Base-by-base conservation (phyloP, 805 yeast species). In the Sugiyamaella boreocaroliniensis region DNA sequence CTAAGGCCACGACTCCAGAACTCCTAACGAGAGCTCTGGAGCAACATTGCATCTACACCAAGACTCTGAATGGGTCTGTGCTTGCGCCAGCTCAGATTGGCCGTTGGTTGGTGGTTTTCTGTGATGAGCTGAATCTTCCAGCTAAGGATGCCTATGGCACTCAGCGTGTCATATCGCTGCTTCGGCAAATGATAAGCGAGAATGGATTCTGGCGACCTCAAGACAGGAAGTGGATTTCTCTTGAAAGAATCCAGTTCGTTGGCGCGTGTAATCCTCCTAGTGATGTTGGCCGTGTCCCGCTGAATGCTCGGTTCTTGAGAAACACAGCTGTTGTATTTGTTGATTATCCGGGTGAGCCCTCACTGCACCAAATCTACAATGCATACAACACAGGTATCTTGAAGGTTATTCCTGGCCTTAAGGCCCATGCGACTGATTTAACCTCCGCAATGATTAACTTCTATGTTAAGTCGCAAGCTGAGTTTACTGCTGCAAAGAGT, bases 211-310 rank as follows among this genome's bases (percentile, higher is more conserved):
- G 96, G 93, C 74, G 80, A 48, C 67, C 75, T 0, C 61, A 68
- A 10, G 80, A 79, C 29, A 72, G 75, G 46, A 74, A 74, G 22
- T 92, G 97, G 96, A 80, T 90, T 1, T 57, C 71, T 0, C 55
- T 89, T 8, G 71, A 75, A 15, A 76, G 82, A 45, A 73, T 92
- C 26, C 95, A 86, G 62, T 76, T 92, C 69, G 93, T 89, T n/a
- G 97, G 95, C 8, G 97, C 98, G 0, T 92, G 98, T 66, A 92
- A 92, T 62, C 93, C 97, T 0, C 83, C 96, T 0, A 75, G 82
- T 0, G 95, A 86, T 66, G 79, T 81, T 2, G 96, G 97, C 0
- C 75, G 98, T 55, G 71, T 76, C 10, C 64, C 64, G 2, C 63
- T 92, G 19, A 71, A 81, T 1, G 62, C 71, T 9, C 69, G 97